Conservation (phyloP, 106 monocot genomes). For the Agapanthus africanus region DNA sequence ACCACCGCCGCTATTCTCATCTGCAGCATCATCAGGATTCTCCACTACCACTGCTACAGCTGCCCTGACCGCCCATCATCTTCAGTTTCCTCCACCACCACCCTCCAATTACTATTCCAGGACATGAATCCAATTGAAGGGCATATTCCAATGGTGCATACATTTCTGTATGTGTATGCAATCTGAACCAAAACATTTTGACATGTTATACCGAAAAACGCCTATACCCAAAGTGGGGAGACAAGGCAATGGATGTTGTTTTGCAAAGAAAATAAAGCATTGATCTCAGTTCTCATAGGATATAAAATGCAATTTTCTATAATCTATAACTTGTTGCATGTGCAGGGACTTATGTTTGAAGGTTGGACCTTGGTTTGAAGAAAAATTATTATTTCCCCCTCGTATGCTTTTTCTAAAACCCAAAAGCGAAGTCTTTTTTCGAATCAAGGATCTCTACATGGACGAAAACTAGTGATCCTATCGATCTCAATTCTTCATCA, state of each 20-base stretch:
- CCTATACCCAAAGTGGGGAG: neutral
- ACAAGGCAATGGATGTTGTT: neutral
- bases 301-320: neutral
- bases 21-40: conserved; percentile 99
- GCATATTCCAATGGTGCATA: neutral
- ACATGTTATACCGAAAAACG: neutral
- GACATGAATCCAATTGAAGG: conserved; percentile 4
- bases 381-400: neutral
- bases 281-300: no score
- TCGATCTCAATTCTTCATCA: no score
- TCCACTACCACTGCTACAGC: conserved; percentile 30
- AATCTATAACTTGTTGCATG: neutral
- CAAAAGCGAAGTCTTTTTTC: no score
- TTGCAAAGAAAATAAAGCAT: conserved; percentile 4
- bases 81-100: conserved; percentile 10
- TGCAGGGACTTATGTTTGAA: no score
- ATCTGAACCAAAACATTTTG: neutral
- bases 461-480: no score
- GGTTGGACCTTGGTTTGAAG: neutral
- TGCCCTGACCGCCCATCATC: conserved; percentile 10
- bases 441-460: no score
- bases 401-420: no score
- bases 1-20: conserved; percentile 14
- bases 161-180: neutral
- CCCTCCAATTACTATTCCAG: conserved; percentile 8